phyloP scores from a whole-genome alignment of 2,329 filamentous ascomycete genomes.

The Didymellaceae sp. region DNA sequence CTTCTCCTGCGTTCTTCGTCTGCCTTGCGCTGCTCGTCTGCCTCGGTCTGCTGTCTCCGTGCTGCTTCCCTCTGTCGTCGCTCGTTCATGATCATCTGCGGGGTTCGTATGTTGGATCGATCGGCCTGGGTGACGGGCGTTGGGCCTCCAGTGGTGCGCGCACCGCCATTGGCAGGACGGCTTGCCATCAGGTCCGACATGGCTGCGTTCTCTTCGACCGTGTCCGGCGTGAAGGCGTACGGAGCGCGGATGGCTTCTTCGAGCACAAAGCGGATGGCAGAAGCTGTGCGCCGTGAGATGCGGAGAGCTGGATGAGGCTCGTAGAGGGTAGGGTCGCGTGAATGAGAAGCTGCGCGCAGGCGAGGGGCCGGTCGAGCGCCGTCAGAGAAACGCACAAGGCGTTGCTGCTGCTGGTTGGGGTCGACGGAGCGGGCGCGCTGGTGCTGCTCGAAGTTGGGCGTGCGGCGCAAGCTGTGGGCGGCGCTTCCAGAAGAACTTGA shows the following conservation, averaged over 20 bases:
- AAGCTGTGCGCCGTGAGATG: slow-evolving; percentile 83
- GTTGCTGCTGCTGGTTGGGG: slow-evolving; percentile 43
- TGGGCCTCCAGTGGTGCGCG: slow-evolving; percentile 59
- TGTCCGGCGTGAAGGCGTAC: slow-evolving; percentile 80
- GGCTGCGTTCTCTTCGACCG: slow-evolving; percentile 84
- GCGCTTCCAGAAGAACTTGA: slow-evolving; percentile 61
- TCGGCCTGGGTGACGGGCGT: slow-evolving; percentile 60
- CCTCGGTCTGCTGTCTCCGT: slow-evolving; percentile 68
- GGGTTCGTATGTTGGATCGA: slow-evolving; percentile 73
- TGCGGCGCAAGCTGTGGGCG: slow-evolving; percentile 60
- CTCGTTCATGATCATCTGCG: slow-evolving; percentile 90
- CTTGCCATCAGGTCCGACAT: slow-evolving; percentile 85
- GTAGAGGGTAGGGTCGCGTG: slow-evolving; percentile 26
- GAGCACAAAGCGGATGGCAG: slow-evolving; percentile 88
- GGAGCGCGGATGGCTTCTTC: slow-evolving; percentile 89
- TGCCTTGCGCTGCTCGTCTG: slow-evolving; percentile 62
- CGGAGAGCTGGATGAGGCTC: slow-evolving; percentile 64
- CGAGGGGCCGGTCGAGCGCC: slow-evolving; percentile 36
- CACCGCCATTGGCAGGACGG: slow-evolving; percentile 64
- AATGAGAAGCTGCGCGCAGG: slow-evolving; percentile 29
- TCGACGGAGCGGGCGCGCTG: slow-evolving; percentile 54
- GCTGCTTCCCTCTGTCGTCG: slow-evolving; percentile 78
- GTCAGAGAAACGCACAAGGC: slow-evolving; percentile 46
- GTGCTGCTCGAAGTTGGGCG: slow-evolving; percentile 51
- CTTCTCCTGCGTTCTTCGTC: slow-evolving; percentile 59